Evolutionary conservation across 768 basidiomycete genomes (phyloP), one percentile per base, ranked within the genome.

Genomic region (Boletales sp.): DNA sequence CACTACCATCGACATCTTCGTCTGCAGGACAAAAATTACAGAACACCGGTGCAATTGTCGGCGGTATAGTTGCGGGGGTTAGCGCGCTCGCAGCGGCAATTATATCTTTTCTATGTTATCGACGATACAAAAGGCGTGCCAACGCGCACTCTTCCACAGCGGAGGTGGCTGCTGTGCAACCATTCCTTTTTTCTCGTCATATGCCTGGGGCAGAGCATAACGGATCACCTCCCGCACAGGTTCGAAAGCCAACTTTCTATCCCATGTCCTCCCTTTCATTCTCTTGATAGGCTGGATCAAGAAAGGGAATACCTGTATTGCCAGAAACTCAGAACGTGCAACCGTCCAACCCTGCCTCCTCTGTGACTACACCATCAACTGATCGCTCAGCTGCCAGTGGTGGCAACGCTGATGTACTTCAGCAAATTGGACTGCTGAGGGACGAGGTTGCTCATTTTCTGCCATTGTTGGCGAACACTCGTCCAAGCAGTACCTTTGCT

Each of bases 41-140:
- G 28, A 44, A 41, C 17, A 19, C 31, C 9, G 43, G 51, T 0
- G 41, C 38, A 13, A 51, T 56, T 12, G 42, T 47, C 2, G 56
- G 59, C 25, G 56, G 49, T 14, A 15, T 31, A 2, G 33, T 58
- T 0, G 57, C 48, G 3, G 57, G 45, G 0, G 18, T 48, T n/a
- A n/a, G 28, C 6, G 35, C 39, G 1, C 13, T 61, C 11, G 17
- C 5, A 14, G 13, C 56, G 9, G 21, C 32, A 28, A 11, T n/a
- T n/a, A 28, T 8, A 4, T 35, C 18, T n/a, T 14, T 61, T 1
- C 8, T 58, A 1, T 61, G 41, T 15, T 53, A 33, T 47, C 34
- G 46, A 36, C 48, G 41, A n/a, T 2, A 28, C 18, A 51, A 40
- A 19, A 46, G 39, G 35, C 41, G 34, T 8, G 8, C 30, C 1